Evolutionary conservation across 2,329 filamentous ascomycete genomes (phyloP), one percentile per base, ranked within the genome.

Genomic region (Nannizziopsis arthrosporioides): DNA sequence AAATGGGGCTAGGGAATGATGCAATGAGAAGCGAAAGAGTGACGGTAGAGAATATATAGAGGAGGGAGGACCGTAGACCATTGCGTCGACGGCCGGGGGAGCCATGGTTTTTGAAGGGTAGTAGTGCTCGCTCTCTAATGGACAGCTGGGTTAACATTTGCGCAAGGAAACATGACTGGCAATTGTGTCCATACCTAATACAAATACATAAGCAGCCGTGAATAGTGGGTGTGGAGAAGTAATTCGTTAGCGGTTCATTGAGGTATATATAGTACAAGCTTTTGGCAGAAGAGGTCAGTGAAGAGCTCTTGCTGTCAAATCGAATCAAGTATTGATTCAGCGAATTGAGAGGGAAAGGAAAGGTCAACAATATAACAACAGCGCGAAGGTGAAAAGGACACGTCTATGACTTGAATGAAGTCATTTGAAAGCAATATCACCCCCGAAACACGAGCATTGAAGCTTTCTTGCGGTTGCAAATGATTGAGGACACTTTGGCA

Each of bases 1-100:
- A 74, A 19, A 41, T 43, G 52, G 70, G 69, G 17, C 70, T 68
- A 56, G 79, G 73, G 50, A 81, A 68, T 49, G 77, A 67, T 49
- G 74, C 55, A 49, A 77, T 68, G 50, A 80, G 58, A 47, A 75
- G 62, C 5, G 73, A 65, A 32, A 80, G 57, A 42, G 76, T 15
- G 57, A 11, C 73, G 59, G 51, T 68, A 67, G 17, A 71, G 61
- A 45, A 68, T 35, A 49, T 18, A 44, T 44, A 53, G 30, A 51
- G 47, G 38, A 48, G 42, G 30, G 44, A 47, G 14, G n/a, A 34
- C 15, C 43, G 47, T 53, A 22, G 52, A 53, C 42, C 53, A 54
- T 57, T 62, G 62, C 71, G 69, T 55, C 60, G 66, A 47, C 60
- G 58, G 51, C 71, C 70, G 48, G 69, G 68, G 68, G 68, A 53